Percentiles rank a stretch among this genome's conserved stretches.
Evolutionary conservation across 179 eudicot genomes (phyloP).

Genomic region (Pouteria campechiana): DNA sequence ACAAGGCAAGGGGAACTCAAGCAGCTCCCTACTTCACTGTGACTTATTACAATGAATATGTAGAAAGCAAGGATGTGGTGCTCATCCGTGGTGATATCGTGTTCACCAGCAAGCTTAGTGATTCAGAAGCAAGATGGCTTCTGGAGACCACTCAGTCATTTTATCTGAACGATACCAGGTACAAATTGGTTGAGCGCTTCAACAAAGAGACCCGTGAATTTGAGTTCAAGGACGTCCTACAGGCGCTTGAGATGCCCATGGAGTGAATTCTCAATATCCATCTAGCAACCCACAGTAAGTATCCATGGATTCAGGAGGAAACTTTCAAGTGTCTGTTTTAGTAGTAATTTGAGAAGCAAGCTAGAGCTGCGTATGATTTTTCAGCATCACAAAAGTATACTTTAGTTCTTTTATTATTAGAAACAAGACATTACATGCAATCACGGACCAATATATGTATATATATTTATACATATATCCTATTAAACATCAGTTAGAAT

Average conservation of each 20-base stretch:
- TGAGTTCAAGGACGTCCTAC: constrained; percentile 86
- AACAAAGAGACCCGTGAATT: constrained; percentile 76
- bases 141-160: constrained; percentile 77
- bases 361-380: no score
- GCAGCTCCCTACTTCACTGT: constrained; percentile 82
- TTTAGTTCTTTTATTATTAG: no score
- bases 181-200: constrained; percentile 75
- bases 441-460: no score
- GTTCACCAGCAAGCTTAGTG: constrained; percentile 72
- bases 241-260: constrained; percentile 68
- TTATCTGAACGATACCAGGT: constrained; percentile 66
- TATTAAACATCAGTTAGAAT: no score
- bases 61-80: constrained; percentile 71
- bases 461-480: no score
- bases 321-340: no score
- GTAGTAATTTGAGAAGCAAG: no score
- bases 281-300: no score
- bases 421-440: no score
- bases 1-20: constrained; percentile 91
- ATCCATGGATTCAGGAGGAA: no score
- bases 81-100: constrained; percentile 77
- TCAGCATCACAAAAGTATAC: no score
- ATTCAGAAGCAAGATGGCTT: constrained; percentile 77
- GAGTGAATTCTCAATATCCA: no score
- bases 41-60: constrained; percentile 70